These are phyloP conservation scores for Sergeia podlipaevii DNA, from an alignment of 208 protist genomes.

Conservation along the genomic window DNA sequence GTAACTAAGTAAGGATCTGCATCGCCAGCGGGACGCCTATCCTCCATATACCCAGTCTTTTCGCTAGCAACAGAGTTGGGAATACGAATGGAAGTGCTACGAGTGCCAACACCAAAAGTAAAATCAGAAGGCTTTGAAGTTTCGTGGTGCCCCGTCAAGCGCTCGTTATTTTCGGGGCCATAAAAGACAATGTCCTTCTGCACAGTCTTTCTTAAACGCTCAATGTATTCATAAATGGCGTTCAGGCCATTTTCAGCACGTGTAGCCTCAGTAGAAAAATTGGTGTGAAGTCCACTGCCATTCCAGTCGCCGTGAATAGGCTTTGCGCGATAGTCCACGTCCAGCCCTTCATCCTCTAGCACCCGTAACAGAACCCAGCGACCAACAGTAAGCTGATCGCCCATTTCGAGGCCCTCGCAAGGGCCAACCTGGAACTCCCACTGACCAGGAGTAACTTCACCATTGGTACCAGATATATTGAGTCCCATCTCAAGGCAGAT, in stretches of 20 bases:
- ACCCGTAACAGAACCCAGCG: conserved; percentile 91
- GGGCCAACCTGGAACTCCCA: conserved; percentile 98
- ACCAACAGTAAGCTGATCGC: conserved; percentile 93
- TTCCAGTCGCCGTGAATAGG: conserved; percentile 98
- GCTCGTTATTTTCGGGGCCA: conserved; percentile 79
- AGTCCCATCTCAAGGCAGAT: conserved; percentile 81
- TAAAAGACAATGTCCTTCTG: conserved; percentile 86
- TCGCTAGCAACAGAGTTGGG: conserved; percentile 89
- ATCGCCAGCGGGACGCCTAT: conserved; percentile 95
- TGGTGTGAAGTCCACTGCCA: conserved; percentile 96
- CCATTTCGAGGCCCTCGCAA: conserved; percentile 87
- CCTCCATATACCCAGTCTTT: conserved; percentile 96
- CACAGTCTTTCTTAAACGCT: conserved; percentile 62
- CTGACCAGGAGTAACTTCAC: conserved; percentile 96
- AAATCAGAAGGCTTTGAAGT: conserved; percentile 74
- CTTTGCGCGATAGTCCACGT: conserved; percentile 90
- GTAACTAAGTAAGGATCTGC: conserved; percentile 97
- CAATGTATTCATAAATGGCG: conserved; percentile 75
- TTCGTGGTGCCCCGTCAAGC: conserved; percentile 87
- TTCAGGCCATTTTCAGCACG: conserved; percentile 67
- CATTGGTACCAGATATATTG: conserved; percentile 93
- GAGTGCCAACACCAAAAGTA: conserved; percentile 78
- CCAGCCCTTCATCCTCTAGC: conserved; percentile 63
- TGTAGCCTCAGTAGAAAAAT: conserved; percentile 95
- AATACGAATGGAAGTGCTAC: conserved; percentile 95